Percentiles rank a stretch among this genome's conserved stretches.
phyloP scores from a whole-genome alignment of 2,329 filamentous ascomycete species.

The Graphium sp. region DNA sequence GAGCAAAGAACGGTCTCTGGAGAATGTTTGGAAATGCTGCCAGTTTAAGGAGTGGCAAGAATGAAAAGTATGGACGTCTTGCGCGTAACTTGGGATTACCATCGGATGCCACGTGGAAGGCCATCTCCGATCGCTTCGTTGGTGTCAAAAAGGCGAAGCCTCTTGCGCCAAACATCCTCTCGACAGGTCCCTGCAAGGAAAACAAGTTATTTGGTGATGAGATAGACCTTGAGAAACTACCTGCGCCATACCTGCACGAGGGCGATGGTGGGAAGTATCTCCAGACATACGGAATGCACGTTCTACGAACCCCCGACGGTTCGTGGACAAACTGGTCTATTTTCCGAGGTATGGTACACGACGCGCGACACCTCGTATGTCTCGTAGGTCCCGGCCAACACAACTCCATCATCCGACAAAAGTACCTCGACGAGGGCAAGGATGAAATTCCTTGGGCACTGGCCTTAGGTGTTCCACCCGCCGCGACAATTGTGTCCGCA shows the following conservation, averaged over 20 bases:
- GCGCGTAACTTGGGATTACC: constrained; percentile 22
- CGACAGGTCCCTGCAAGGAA: constrained; percentile 24
- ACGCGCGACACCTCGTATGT: constrained; percentile 20
- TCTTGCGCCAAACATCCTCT: constrained; percentile 14
- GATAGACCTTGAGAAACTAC: constrained; percentile 23
- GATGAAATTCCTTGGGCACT: constrained; percentile 28
- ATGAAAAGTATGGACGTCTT: constrained; percentile 20
- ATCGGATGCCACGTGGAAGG: constrained; percentile 15
- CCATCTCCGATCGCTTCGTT: constrained; percentile 23
- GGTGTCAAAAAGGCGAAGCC: constrained; percentile 14
- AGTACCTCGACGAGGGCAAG: constrained; percentile 24
- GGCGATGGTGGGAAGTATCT: constrained; percentile 30
- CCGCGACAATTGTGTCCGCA: constrained; percentile 26
- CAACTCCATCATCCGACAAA: constrained; percentile 24
- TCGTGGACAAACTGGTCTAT: constrained; percentile 31
- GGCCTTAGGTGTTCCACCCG: constrained; percentile 28
- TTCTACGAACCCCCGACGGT: constrained; percentile 24
- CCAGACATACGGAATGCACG: constrained; percentile 30
- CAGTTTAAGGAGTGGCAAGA: constrained; percentile 14
- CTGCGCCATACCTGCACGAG: constrained; percentile 22
- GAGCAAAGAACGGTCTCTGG: constrained; percentile 23
- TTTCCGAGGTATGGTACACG: constrained; percentile 26
- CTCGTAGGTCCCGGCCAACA: constrained; percentile 27
- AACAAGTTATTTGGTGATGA: constrained; percentile 17
- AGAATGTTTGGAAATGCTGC: constrained; percentile 27